Evolutionary conservation across 306 rosid species (phyloP), one percentile per base, ranked within the genome.

Genomic region (Amphicarpaea edgeworthii): DNA sequence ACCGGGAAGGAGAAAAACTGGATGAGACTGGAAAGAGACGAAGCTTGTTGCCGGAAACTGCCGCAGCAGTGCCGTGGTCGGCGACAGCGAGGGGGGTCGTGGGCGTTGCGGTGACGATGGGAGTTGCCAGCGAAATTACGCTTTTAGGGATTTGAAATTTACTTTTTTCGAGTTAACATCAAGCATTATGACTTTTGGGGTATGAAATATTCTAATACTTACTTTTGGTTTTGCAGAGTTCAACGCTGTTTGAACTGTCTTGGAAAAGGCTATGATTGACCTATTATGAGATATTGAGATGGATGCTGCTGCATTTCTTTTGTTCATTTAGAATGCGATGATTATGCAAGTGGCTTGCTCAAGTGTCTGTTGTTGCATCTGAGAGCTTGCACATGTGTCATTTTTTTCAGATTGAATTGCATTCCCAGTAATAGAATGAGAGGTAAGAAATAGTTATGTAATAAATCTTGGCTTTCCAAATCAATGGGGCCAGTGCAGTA

Each of bases 201-300:
- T 17, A 21, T 40, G 54, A n/a, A 60, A 70, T 72, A 79, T 63
- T 50, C 37, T 37, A 8, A 55, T 70, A 61, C 47, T 69, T 75
- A 30, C 28, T 30, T 14, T 32, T 86, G 86, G 37, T 68, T 72
- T 81, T 81, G 83, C 87, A 93, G 97, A 83, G 93, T 91, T 7
- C 98, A 93, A 43, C 92, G 90, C 38, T 93, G 97, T 78, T 87
- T 91, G 9, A 93, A 91, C 28, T 93, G 98, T 84, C 37, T 89
- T n/a, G 96, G 97, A 55, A 93, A 87, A 83, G 97, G 96, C 24
- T 91, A 85, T 70, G 95, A 73, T 51, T 87, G 81, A 88, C 47
- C 20, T 32, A 32, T 66, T 59, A 28, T 14, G 86, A 23, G 76
- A 32, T 21, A 40, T 24, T 16, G 85, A 28, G 76, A 21, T 20